A percentile compares a stretch with the other conserved stretches of the same genome.
phyloP scores from a whole-genome alignment of 148 eudicot genomes.

The Heliamphora exappendiculata region DNA sequence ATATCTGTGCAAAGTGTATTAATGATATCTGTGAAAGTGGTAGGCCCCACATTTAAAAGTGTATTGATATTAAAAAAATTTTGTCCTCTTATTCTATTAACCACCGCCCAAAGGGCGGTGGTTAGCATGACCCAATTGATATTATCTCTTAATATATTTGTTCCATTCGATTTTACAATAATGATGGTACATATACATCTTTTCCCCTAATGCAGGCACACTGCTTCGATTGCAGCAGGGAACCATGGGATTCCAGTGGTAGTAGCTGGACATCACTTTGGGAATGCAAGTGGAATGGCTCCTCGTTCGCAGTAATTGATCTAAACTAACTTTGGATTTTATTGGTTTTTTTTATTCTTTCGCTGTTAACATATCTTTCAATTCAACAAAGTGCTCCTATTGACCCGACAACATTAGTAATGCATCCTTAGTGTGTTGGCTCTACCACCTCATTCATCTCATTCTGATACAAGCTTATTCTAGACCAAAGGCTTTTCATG shows the following conservation, averaged over 20 bases:
- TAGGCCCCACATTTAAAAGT: too few relatives aligned
- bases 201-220: constrained; percentile 52
- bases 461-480: background rate
- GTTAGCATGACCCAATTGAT: background rate
- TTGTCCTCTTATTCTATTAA: too few relatives aligned
- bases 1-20: too few relatives aligned
- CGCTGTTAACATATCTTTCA: background rate
- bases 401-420: background rate
- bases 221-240: constrained; percentile 93
- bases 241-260: constrained; percentile 92
- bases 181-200: background rate
- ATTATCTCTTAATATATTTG: background rate
- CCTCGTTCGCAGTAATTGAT: constrained; percentile 90
- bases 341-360: background rate
- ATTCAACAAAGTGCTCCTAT: background rate
- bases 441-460: background rate
- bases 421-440: background rate
- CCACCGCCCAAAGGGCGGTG: too few relatives aligned
- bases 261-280: constrained; percentile 89
- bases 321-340: constrained; percentile 10
- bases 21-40: too few relatives aligned
- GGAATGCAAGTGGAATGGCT: constrained; percentile 99
- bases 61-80: too few relatives aligned
- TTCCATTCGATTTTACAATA: background rate
- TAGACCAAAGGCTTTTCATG: background rate